Conservation (phyloP, 805 yeast genomes). For the Saturnispora bothae region DNA sequence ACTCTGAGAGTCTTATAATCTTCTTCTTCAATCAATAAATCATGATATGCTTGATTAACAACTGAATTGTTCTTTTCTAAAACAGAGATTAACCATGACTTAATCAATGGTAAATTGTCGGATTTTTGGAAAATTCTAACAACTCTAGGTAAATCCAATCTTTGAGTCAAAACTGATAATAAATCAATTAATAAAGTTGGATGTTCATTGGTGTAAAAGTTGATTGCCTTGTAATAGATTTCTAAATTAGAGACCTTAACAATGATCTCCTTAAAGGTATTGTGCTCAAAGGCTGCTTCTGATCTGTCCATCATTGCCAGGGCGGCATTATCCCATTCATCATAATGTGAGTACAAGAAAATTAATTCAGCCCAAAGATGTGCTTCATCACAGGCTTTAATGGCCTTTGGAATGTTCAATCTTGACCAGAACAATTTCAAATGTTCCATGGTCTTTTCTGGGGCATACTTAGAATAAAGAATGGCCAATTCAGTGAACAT, state of each 20-base stretch:
- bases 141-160: constrained; percentile 89
- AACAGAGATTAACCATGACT: constrained; percentile 88
- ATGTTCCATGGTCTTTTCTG: constrained; percentile 90
- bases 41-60: constrained; percentile 93
- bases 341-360: constrained; percentile 94
- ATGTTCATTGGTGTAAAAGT: constrained; percentile 85
- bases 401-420: constrained; percentile 93
- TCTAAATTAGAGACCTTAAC: constrained; percentile 94
- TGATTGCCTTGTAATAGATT: constrained; percentile 93
- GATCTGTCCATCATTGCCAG: constrained; percentile 93
- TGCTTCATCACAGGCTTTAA: constrained; percentile 84
- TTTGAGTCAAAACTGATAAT: constrained; percentile 72
- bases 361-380: constrained; percentile 95
- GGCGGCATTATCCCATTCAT: constrained; percentile 98
- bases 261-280: constrained; percentile 86
- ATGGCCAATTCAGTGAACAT: constrained; percentile 96
- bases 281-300: constrained; percentile 86
- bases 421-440: constrained; percentile 97
- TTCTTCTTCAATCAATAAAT: constrained; percentile 89
- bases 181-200: constrained; percentile 85
- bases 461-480: constrained; percentile 81
- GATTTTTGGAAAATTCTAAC: constrained; percentile 90
- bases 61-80: constrained; percentile 81
- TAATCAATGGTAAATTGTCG: constrained; percentile 91
- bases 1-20: constrained; percentile 84